These are phyloP conservation scores for Syzygium grande DNA, from an alignment of 345 rosid species.

Conservation along the genomic window DNA sequence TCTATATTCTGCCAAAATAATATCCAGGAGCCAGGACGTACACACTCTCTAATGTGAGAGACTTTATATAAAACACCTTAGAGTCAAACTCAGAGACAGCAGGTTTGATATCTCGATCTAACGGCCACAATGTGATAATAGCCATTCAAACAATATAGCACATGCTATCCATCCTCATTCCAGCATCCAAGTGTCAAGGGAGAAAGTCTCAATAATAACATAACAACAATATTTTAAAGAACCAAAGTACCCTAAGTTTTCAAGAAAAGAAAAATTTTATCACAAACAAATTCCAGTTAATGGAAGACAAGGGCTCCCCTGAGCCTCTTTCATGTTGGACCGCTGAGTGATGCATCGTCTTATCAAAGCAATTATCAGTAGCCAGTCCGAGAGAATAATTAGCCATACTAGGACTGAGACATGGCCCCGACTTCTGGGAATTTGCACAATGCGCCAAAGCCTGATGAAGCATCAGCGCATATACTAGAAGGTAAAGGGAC, in stretches of 20 bases:
- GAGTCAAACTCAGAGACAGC: not conserved
- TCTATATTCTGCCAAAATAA: not conserved
- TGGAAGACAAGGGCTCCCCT: not conserved
- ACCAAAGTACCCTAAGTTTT: not conserved
- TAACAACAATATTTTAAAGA: not conserved
- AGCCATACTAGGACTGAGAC: slow-evolving; percentile 1
- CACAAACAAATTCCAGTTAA: not conserved
- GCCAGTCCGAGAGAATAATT: not conserved
- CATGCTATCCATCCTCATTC: not conserved
- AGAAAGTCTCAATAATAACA: not conserved
- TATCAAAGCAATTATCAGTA: not conserved
- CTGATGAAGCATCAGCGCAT: not conserved
- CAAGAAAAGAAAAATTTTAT: not conserved
- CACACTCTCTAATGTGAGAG: not conserved
- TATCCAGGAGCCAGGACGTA: not conserved
- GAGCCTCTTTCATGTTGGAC: not conserved
- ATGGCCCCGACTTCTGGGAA: not conserved
- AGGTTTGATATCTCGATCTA: not conserved
- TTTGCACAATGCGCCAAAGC: not conserved
- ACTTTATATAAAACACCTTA: not conserved
- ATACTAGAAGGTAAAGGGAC: not conserved
- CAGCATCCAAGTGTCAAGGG: not conserved
- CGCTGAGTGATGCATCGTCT: not conserved
- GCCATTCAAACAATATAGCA: not conserved
- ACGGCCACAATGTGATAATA: not conserved